Conservation (phyloP, 441 rosid species). For the Pelargonium fulgidum region DNA sequence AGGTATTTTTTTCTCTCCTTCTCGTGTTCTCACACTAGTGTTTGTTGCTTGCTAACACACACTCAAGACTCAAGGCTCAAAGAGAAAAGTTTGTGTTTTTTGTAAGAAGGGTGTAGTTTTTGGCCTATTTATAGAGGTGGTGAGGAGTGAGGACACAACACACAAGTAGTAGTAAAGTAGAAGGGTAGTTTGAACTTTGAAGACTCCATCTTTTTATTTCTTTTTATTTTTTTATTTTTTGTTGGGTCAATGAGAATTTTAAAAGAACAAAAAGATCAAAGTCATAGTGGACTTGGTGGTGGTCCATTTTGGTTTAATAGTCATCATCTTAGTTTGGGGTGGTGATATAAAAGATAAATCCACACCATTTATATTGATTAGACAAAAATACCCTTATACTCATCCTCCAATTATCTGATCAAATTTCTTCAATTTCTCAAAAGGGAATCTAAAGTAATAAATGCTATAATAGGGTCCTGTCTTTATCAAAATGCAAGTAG, state of each 20-base stretch:
- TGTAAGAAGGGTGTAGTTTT: neutral
- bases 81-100: neutral
- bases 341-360: neutral
- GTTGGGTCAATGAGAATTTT: neutral
- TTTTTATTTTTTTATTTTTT: neutral
- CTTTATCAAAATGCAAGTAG: too few species aligned
- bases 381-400: too few species aligned
- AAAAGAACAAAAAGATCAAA: neutral
- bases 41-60: neutral
- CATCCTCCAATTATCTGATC: too few species aligned
- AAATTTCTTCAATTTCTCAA: too few species aligned
- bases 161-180: neutral
- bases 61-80: constrained; percentile 3
- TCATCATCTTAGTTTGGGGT: neutral
- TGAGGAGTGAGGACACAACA: neutral
- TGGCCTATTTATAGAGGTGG: neutral
- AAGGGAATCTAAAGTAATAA: too few species aligned
- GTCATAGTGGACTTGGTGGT: constrained; percentile 1
- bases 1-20: neutral
- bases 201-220: neutral
- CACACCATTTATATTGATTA: too few species aligned
- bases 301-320: constrained; percentile 1
- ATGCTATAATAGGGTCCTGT: too few species aligned
- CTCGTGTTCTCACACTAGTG: too few species aligned
- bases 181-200: neutral